Evolutionary conservation across 768 basidiomycete genomes (phyloP), one percentile per base, ranked within the genome.

Genomic region (Hygrocybe coccinea): DNA sequence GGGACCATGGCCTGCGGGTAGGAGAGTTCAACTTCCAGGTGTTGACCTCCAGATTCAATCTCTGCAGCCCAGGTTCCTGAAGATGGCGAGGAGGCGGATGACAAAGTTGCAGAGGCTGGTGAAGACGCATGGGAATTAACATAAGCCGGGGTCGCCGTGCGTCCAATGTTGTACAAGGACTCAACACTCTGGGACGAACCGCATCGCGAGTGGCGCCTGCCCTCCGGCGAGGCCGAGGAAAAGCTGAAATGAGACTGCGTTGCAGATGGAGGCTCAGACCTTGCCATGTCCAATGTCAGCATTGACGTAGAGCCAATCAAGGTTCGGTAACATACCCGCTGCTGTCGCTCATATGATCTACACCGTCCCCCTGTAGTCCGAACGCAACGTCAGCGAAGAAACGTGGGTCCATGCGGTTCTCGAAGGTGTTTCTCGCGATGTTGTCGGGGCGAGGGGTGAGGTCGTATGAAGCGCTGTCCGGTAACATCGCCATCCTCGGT

Each of bases 191-290:
- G 24, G 14, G 25, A 49, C 12, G 47, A 49, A 6, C 45, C 33
- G 6, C 19, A 15, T 5, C 25, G 15, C 29, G 14, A 19, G 15
- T 25, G 17, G 48, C 33, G 48, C 14, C 33, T 12, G 48, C 44
- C 33, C 35, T 22, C 35, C n/a, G 34, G 19, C 9, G 50, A 51
- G 19, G 12, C 50, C 36, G 50, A 38, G 6, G 36, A 38, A 21
- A 38, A 49, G 33, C 48, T 37, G 50, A 51, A 51, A 37, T 51
- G 50, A 35, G 50, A 51, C 22, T 51, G 6, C 4, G 50, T 51
- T 19, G 50, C 50, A 14, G 50, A 51, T 7, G 34, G 50, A 9
- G 50, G 50, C 35, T 51, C 50, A 4, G 50, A 51, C 5, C 50
- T 51, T 5, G 5, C 22, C 22, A 17, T 11, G 44, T 8, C 44